A percentile compares a stretch with the other conserved stretches of the same genome.
Conservation (phyloP, 2,329 filamentous ascomycete genomes). For the Trichoderma koningii region DNA sequence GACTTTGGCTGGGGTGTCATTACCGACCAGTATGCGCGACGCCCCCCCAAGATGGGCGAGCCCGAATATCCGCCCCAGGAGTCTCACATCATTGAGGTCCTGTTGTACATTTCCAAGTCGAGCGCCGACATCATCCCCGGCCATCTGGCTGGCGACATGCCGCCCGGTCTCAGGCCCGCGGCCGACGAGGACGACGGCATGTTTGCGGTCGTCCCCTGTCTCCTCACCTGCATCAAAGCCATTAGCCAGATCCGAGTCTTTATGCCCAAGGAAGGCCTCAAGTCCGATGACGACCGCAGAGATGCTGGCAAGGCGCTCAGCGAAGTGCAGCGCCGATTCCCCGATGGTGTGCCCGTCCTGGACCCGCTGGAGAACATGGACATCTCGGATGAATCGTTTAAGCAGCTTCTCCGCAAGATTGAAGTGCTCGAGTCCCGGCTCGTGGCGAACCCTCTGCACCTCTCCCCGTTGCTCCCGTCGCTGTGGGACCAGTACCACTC, state of each 20-base stretch:
- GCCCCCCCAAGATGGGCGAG: slow-evolving; percentile 64
- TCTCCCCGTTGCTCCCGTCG: slow-evolving; percentile 78
- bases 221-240: slow-evolving; percentile 81
- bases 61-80: slow-evolving; percentile 74
- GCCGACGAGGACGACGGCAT: slow-evolving; percentile 37
- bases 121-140: slow-evolving; percentile 49
- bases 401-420: slow-evolving; percentile 91
- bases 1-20: slow-evolving; percentile 97
- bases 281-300: slow-evolving; percentile 63
- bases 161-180: slow-evolving; percentile 58
- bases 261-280: slow-evolving; percentile 72
- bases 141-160: slow-evolving; percentile 49
- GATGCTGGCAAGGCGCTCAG: slow-evolving; percentile 70
- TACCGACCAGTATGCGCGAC: slow-evolving; percentile 69
- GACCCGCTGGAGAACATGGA: slow-evolving; percentile 97
- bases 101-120: slow-evolving; percentile 62
- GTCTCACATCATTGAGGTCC: slow-evolving; percentile 78
- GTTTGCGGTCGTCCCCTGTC: slow-evolving; percentile 65
- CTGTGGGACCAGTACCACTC: slow-evolving; percentile 84
- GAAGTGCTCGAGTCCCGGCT: slow-evolving; percentile 92
- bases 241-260: slow-evolving; percentile 84
- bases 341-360: slow-evolving; percentile 83
- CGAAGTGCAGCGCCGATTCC: slow-evolving; percentile 85
- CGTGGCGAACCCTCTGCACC: slow-evolving; percentile 85
- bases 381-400: slow-evolving; percentile 90